Base-by-base conservation (phyloP, 495 filamentous ascomycete species). In the Physcia stellaris region DNA sequence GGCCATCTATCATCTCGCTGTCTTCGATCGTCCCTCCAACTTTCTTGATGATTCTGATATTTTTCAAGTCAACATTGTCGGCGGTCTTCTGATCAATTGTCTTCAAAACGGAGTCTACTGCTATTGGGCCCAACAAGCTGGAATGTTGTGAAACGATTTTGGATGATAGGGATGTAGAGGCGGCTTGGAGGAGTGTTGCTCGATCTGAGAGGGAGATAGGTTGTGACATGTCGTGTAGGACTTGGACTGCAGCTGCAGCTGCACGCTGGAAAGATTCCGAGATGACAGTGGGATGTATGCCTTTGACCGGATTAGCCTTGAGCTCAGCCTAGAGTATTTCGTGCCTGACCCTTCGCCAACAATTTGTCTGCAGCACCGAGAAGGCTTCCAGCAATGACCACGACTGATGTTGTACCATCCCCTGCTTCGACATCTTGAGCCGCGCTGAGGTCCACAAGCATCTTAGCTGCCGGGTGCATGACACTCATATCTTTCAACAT, bases 401-500 rank as follows among this genome's bases (percentile, higher is more conserved):
- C 90, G 7, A 98, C 90, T 4, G 90, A 96, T 24, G 90, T 98
- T 40, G 90, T 98, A 57, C 90, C 90, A 63, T 98, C 90, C 60
- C 90, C 90, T 43, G 90, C 90, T 59, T 98, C 90, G 43, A 98
- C 83, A 69, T 98, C 90, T 59, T 98, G 90, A 46, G 90, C 90
- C 45, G 88, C 83, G 50, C 86, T 88, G 35, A 98, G 73, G 55
- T 98, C 86, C 48, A 98, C 90, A 38, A 98, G 77, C 90, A 98
- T 98, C 67, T 92, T 90, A 29, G 90, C 90, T 40, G 90, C 87
- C 26, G 90, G 90, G 59, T 98, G 90, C 85, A 96, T 83, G 36
- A 98, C 92, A 48, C 83, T 81, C 90, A 98, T 96, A 68, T 86
- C 83, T 61, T 80, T 90, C 54, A 98, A 64, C 85, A 96, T 96